Evolutionary conservation across 2,329 filamentous ascomycete genomes (phyloP), one percentile per base, ranked within the genome.

Genomic region (Bisporella sp.): DNA sequence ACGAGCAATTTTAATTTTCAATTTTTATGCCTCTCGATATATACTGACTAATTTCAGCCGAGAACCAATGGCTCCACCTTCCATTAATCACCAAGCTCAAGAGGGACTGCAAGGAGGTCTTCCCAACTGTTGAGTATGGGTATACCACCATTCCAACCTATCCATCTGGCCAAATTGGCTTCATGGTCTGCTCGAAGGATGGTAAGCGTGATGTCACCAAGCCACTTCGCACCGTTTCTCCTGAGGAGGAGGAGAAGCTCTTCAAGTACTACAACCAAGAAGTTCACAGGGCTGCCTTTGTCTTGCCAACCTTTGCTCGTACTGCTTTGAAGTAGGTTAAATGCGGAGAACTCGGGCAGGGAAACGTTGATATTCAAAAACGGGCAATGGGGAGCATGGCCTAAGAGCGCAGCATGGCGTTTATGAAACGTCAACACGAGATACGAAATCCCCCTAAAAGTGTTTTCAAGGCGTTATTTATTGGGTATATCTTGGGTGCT

Each of bases 141-240:
- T 99, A 96, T 82, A 97, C 92, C 66, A 97, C 92, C 65, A 99
- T 99, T 72, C 93, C 93, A 53, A 99, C 93, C 68, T 99, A 99
- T 79, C 93, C 93, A 60, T 95, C 89, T 51, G 93, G 93, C 69
- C 93, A 99, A 78, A 99, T 99, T 66, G 93, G 93, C 69, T 99
- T 99, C 85, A 96, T 99, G 91, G 89, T 99, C 68, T 97, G 93
- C 84, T 88, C 80, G 85, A 97, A 99, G 83, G 92, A 97, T 69
- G 76, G 83, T 69, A 82, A 73, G 67, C 82, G 84, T 70, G 81
- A 99, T 73, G 80, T 97, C 68, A 89, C 81, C 71, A 87, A 84
- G 72, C 93, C 93, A 48, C 67, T 96, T 56, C 86, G 93, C 66
- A 77, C 73, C 63, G 95, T 90, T 85, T 77, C 82, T 57, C 68